Percentiles rank a stretch among this genome's conserved stretches.
Evolutionary conservation across 805 yeast species (phyloP).

Genomic region (Yarrowia bubula): DNA sequence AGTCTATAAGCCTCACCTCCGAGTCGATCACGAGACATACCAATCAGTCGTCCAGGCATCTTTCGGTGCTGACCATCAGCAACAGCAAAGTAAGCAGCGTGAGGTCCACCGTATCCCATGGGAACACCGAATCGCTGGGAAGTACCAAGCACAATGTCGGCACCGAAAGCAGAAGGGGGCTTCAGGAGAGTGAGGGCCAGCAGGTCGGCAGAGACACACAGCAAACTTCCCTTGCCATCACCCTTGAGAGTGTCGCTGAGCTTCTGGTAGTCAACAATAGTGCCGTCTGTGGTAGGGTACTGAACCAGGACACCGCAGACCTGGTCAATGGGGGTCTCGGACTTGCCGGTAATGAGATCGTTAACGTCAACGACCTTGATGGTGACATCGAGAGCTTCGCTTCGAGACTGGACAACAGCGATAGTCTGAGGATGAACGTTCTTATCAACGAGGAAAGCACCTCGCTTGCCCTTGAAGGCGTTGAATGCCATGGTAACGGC

Average conservation of each 20-base stretch:
- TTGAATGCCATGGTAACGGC: slow-evolving; percentile 86
- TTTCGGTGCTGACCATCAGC: slow-evolving; percentile 77
- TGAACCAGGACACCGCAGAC: slow-evolving; percentile 84
- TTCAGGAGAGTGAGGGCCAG: slow-evolving; percentile 81
- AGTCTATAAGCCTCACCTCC: slow-evolving; percentile 87
- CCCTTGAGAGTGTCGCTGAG: slow-evolving; percentile 67
- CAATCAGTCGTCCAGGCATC: slow-evolving; percentile 95
- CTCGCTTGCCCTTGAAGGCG: slow-evolving; percentile 62
- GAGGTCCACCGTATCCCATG: slow-evolving; percentile 98
- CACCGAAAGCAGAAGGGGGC: slow-evolving; percentile 83
- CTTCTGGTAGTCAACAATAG: slow-evolving; percentile 51
- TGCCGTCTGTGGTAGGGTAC: slow-evolving; percentile 87
- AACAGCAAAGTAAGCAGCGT: slow-evolving; percentile 95
- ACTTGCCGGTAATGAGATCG: slow-evolving; percentile 43
- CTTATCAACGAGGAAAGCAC: slow-evolving; percentile 66
- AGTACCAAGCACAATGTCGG: slow-evolving; percentile 89
- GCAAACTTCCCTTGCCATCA: slow-evolving; percentile 56
- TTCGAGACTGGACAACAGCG: slow-evolving; percentile 75
- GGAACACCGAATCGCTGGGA: slow-evolving; percentile 98
- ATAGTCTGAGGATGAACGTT: slow-evolving; percentile 83
- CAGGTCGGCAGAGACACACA: slow-evolving; percentile 87
- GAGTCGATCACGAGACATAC: slow-evolving; percentile 85
- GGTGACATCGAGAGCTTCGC: slow-evolving; percentile 67
- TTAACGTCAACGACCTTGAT: slow-evolving; percentile 57
- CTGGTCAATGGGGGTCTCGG: slow-evolving; percentile 40